Evolutionary conservation across 2,329 filamentous ascomycete genomes (phyloP), one percentile per base, ranked within the genome.

Genomic region (Atkinsonella hypoxylon): DNA sequence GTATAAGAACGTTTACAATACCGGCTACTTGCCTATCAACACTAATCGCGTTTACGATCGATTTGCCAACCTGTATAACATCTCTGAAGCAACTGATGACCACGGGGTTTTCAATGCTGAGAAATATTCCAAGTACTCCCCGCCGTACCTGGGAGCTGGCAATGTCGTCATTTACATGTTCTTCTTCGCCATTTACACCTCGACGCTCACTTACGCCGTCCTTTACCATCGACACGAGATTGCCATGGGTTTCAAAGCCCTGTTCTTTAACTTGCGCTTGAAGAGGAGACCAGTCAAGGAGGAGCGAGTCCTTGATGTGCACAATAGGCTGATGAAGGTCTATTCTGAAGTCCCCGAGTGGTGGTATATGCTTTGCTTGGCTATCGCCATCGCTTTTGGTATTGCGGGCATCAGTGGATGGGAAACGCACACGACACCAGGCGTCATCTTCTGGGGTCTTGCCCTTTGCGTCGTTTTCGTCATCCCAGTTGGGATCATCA

Each of bases 1-100:
- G 66, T 85, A 77, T 61, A 73, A 68, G 43, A 79, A 79, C 49
- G 64, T 75, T 1, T 83, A 75, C 66, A 76, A 78, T 61, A 75
- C 73, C 11, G 70, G 73, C 48, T 82, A 78, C 55, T 63, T 77
- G 26, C 71, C 72, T 31, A 74, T 78, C 64, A 76, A 74, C 64
- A 72, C 69, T 18, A 77, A 77, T 61, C 65, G 67, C 12, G 68
- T 76, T 22, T 77, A 66, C 54, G 74, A 78, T 54, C 73, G 75
- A 57, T 72, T 68, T 30, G 75, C 69, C 15, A 47, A 62, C 3
- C 58, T 68, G 4, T 78, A 77, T 65, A 73, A 76, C 49, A 70
- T 76, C 32, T 67, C 65, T 17, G 58, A 57, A 1, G 67, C 68
- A 11, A 64, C 73, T 49, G 64, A 75, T 55, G 61, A 68, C 3